Evolutionary conservation across 2,329 filamentous ascomycete species (phyloP).

Genomic region (Xylaria digitata): DNA sequence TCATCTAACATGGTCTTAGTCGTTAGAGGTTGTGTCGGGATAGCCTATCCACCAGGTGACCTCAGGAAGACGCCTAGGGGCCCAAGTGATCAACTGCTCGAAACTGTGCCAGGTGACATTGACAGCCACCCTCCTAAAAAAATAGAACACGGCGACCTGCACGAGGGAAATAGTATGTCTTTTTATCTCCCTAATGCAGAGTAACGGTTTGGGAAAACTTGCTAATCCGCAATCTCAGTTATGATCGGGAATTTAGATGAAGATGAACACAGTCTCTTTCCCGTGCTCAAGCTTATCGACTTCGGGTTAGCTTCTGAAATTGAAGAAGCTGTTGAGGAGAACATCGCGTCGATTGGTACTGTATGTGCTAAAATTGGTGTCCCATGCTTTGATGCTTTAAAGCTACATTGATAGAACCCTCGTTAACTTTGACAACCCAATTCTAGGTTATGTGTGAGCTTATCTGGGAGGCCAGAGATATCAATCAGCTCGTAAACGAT

Average conservation of each 20-base stretch:
- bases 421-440: background rate
- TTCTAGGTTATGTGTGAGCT: slow-evolving; percentile 4
- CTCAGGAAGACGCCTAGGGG: background rate
- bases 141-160: background rate
- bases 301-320: background rate
- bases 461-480: background rate
- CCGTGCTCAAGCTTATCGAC: slow-evolving; percentile 7
- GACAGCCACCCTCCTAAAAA: background rate
- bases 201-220: background rate
- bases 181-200: background rate
- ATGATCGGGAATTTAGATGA: background rate
- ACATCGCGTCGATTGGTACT: background rate
- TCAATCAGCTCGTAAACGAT: background rate
- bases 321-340: background rate
- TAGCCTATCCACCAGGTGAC: slow-evolving; percentile 13
- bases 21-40: slow-evolving; percentile 4
- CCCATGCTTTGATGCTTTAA: background rate
- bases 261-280: background rate
- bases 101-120: background rate
- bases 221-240: background rate
- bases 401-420: background rate
- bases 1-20: slow-evolving; percentile 1
- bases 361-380: background rate
- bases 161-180: background rate
- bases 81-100: slow-evolving; percentile 7